These are phyloP conservation scores for Echium plantagineum DNA, from an alignment of 257 asterid species.

Conservation along the genomic window DNA sequence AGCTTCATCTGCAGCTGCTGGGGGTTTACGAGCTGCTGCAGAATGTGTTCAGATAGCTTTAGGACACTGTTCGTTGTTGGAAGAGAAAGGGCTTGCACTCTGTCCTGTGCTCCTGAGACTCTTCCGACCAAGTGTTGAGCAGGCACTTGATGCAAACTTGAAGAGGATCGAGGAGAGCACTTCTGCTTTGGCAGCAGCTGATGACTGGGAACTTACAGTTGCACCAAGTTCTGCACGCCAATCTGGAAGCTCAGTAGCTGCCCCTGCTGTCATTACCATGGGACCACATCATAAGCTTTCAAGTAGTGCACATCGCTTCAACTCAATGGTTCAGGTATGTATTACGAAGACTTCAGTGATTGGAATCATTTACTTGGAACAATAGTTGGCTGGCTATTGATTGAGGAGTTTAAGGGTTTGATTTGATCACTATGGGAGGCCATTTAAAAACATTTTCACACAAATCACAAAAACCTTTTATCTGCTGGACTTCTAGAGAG, in stretches of 20 bases:
- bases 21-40: slow-evolving; percentile 97
- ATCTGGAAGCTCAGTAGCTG: slow-evolving; percentile 48
- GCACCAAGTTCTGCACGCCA: slow-evolving; percentile 59
- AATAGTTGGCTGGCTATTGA: not conserved
- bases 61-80: slow-evolving; percentile 91
- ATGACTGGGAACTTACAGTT: slow-evolving; percentile 85
- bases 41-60: slow-evolving; percentile 98
- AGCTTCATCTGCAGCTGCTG: slow-evolving; percentile 98
- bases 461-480: not conserved
- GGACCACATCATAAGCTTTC: slow-evolving; percentile 77
- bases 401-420: not conserved
- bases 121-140: slow-evolving; percentile 96
- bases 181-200: slow-evolving; percentile 97
- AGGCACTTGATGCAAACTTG: slow-evolving; percentile 91
- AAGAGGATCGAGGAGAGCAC: slow-evolving; percentile 96
- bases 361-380: not conserved
- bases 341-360: slow-evolving; percentile 5
- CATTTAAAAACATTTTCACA: too few relatives aligned
- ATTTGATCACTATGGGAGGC: not conserved
- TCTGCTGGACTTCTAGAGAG: not conserved
- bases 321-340: slow-evolving; percentile 89
- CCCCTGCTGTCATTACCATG: slow-evolving; percentile 30
- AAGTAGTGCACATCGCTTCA: slow-evolving; percentile 94
- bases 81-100: slow-evolving; percentile 92
- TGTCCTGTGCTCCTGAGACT: slow-evolving; percentile 86